A percentile compares a stretch with the other conserved stretches of the same genome.
Conservation (phyloP, 768 basidiomycete species). For the Tulasnella sp. region DNA sequence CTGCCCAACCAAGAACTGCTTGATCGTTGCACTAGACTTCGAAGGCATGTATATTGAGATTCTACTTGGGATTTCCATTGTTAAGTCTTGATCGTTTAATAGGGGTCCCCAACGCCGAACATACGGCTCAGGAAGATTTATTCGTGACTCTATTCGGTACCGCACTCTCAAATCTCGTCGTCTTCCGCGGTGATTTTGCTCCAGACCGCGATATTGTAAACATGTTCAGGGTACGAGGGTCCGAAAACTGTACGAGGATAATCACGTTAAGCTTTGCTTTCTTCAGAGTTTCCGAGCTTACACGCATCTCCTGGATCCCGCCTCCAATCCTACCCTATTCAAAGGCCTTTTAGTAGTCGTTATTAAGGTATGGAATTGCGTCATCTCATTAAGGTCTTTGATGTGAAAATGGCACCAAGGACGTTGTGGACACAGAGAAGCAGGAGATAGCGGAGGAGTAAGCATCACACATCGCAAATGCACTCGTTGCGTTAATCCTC, state of each 20-base stretch:
- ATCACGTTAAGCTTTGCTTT: no score
- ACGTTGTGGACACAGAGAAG: slow-evolving; percentile 59
- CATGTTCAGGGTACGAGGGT: slow-evolving; percentile 48
- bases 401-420: no score
- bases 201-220: slow-evolving; percentile 57
- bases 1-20: slow-evolving; percentile 52
- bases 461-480: no score
- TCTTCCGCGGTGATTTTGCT: slow-evolving; percentile 64
- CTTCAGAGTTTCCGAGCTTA: slow-evolving; percentile 29
- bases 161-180: slow-evolving; percentile 58
- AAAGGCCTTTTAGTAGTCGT: slow-evolving; percentile 57
- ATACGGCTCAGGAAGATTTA: slow-evolving; percentile 60
- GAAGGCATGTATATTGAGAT: slow-evolving; percentile 48
- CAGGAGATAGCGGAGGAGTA: slow-evolving; percentile 56
- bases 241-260: no score
- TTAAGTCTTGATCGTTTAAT: not conserved
- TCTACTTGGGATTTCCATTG: not conserved
- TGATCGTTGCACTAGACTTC: slow-evolving; percentile 60
- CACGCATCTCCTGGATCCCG: slow-evolving; percentile 50
- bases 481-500: no score
- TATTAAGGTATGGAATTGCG: slow-evolving; percentile 48
- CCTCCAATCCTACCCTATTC: slow-evolving; percentile 56
- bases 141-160: slow-evolving; percentile 61
- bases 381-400: no score
- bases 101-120: slow-evolving; percentile 60